These are phyloP conservation scores for Pistacia integerrima DNA, from an alignment of 345 rosid genomes.

Conservation along the genomic window DNA sequence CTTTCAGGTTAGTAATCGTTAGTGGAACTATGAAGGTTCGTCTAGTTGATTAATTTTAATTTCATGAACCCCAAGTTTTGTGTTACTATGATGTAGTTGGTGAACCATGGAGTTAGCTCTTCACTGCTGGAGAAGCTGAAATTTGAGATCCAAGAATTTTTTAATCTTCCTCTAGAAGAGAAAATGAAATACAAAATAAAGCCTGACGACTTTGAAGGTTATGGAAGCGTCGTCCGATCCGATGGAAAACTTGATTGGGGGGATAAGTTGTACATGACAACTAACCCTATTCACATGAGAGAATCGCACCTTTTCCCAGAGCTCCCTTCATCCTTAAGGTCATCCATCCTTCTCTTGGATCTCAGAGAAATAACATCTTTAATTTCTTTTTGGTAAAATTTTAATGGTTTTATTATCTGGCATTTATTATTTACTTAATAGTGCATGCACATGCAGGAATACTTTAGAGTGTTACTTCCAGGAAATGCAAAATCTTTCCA, in stretches of 20 bases:
- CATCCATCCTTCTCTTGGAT: no score
- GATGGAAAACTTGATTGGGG: constrained; percentile 40
- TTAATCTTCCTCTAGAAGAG: constrained; percentile 35
- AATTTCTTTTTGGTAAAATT: no score
- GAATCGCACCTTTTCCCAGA: constrained; percentile 41
- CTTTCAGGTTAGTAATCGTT: constrained; percentile 34
- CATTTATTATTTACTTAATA: no score
- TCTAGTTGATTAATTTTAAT: no score
- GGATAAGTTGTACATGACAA: constrained; percentile 29
- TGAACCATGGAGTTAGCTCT: constrained; percentile 39
- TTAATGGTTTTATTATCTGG: no score
- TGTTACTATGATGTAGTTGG: constrained; percentile 23
- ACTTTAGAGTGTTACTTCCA: constrained; percentile 29
- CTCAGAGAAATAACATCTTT: no score
- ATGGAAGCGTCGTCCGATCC: not conserved
- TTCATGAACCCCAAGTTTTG: not conserved
- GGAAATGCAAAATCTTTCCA: constrained; percentile 33
- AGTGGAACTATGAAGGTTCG: not conserved
- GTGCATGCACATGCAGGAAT: constrained; percentile 22
- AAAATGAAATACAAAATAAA: not conserved
- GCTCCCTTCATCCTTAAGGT: constrained; percentile 47
- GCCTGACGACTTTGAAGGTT: constrained; percentile 30
- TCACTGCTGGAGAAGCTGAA: constrained; percentile 24
- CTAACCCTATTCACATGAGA: constrained; percentile 32
- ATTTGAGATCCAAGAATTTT: constrained; percentile 27